Base-by-base conservation (phyloP, 1,284 basidiomycete genomes). In the Pseudozyma tsukubaensis region DNA sequence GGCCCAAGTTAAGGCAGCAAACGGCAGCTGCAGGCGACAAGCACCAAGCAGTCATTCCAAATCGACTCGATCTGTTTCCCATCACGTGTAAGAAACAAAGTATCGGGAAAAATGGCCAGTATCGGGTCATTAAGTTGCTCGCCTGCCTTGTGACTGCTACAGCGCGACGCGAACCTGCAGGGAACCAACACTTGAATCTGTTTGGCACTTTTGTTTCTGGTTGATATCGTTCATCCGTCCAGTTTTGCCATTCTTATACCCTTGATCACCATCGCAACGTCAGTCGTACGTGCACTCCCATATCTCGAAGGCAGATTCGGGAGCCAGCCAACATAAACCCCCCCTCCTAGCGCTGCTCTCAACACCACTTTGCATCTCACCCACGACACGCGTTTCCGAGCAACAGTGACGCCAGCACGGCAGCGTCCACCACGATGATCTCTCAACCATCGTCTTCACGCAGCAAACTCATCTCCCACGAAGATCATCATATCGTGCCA, bases 361-460 rank as follows among this genome's bases (percentile, higher is more conserved):
- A 14, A 18, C 44, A 45, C 21, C 44, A 45, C 44, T 11, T 39
- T 39, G 37, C 37, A 12, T 21, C 19, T 29, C 24, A 29, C 24
- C 24, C 24, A 29, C 24, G 24, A 29, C 58, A 40, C 37, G 47
- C 34, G 14, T 32, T 32, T n/a, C 9, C 40, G 9, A 37, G 24
- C 19, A 16, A 10, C 34, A 10, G n/a, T 34, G 55, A 50, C 48
- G 36, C 24, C 37, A 29, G 39, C n/a, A 13, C 32, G 47, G 24
- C 16, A 35, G 19, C 44, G 11, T 19, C 24, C 53, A 19, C 11
- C 58, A 63, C 35, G 16, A 74, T 74, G 72, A 70, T 74, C 40
- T 35, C 53, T 1, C 72, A 74, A 57, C 66, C 72, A 7, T 70
- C 66, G 13, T 69, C 72, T 14, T 74, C 72, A 19, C 61, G 62